phyloP scores from a whole-genome alignment of 2,329 filamentous ascomycete species.

The Ceratocystis alfenasii region DNA sequence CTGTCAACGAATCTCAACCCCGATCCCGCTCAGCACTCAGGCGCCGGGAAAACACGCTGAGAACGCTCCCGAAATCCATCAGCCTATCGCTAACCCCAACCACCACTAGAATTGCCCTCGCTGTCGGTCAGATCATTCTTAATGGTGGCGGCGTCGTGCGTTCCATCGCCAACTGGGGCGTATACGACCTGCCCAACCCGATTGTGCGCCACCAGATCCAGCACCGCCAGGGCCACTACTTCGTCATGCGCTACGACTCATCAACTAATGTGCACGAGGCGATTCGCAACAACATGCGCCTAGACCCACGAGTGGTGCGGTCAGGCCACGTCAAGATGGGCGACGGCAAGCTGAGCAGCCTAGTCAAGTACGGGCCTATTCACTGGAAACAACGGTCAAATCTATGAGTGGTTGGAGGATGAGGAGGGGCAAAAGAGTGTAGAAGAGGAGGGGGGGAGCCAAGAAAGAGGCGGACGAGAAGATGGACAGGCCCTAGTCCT shows the following conservation, averaged over 20 bases:
- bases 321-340: conserved; percentile 81
- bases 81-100: too few relatives aligned
- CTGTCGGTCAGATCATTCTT: conserved; percentile 72
- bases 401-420: not conserved
- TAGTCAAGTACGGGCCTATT: conserved; percentile 39
- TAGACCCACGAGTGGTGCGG: conserved; percentile 85
- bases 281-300: conserved; percentile 60
- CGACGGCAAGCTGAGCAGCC: conserved; percentile 42
- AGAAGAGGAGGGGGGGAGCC: not conserved
- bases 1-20: not conserved
- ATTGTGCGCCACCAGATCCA: conserved; percentile 69
- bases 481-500: not conserved
- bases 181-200: conserved; percentile 73
- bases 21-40: conserved; percentile 16
- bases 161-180: conserved; percentile 89
- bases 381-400: conserved; percentile 34
- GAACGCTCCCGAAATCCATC: too few relatives aligned
- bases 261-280: conserved; percentile 60
- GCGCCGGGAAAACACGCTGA: too few relatives aligned
- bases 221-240: conserved; percentile 84
- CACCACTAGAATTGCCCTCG: conserved; percentile 65
- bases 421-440: not conserved
- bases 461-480: not conserved
- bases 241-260: conserved; percentile 91
- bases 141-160: conserved; percentile 77